Conservation (phyloP, 2,329 filamentous ascomycete genomes). For the Trichoderma lentiforme region DNA sequence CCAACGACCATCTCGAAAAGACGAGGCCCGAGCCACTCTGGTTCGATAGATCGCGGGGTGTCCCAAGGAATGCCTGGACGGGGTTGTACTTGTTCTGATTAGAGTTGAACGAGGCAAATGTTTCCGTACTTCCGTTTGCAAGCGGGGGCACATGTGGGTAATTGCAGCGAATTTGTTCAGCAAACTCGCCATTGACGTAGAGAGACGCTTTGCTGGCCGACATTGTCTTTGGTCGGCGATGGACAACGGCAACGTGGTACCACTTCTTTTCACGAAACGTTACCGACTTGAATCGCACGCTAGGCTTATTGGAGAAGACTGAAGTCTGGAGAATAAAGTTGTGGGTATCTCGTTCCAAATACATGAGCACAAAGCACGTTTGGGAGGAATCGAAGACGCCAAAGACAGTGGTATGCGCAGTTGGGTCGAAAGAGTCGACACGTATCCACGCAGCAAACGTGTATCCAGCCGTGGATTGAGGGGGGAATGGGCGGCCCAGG, state of each 20-base stretch:
- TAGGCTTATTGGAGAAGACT: constrained; percentile 78
- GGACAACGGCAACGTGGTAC: constrained; percentile 92
- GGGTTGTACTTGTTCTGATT: constrained; percentile 57
- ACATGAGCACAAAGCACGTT: constrained; percentile 89
- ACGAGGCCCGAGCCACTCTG: constrained; percentile 70
- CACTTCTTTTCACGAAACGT: constrained; percentile 73
- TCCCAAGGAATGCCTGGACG: constrained; percentile 90
- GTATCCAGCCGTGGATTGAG: constrained; percentile 75
- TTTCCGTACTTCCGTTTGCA: constrained; percentile 60
- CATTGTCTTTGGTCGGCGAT: constrained; percentile 73
- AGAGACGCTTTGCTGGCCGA: constrained; percentile 77
- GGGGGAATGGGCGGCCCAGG: constrained; percentile 82
- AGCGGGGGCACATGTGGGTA: constrained; percentile 76
- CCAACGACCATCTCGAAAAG: constrained; percentile 80
- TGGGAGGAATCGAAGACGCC: constrained; percentile 90
- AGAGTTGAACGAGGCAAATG: constrained; percentile 66
- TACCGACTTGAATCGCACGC: constrained; percentile 86
- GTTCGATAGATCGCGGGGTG: constrained; percentile 80
- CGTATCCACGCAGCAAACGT: constrained; percentile 87
- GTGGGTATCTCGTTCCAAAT: constrained; percentile 87
- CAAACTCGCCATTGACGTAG: constrained; percentile 90
- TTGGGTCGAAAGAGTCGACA: constrained; percentile 80
- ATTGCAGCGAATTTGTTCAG: constrained; percentile 83
- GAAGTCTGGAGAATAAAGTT: constrained; percentile 97
- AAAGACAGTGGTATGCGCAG: constrained; percentile 90